Base-by-base conservation (phyloP, 192 early-diverging fungal genomes). In the Gamsiella multidivaricata region DNA sequence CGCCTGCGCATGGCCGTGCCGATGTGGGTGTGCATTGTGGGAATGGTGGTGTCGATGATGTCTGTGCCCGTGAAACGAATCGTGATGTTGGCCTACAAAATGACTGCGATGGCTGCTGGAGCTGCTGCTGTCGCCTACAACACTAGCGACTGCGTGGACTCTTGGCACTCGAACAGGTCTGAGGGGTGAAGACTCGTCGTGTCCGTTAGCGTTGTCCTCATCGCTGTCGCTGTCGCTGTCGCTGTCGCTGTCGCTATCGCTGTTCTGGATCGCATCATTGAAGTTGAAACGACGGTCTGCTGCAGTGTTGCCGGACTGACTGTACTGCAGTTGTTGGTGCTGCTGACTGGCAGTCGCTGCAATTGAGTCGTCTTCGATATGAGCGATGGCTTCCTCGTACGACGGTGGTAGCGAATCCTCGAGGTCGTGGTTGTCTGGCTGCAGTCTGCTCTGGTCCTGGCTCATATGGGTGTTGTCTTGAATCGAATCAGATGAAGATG, bases 341-440 rank as follows among this genome's bases (percentile, higher is more conserved):
- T 52, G 53, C 39, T 43, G 62, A 2, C 25, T 20, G 26, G 7
- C 20, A 14, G 46, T 14, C 0, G 32, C 15, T 5, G 45, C 2
- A 43, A 23, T 32, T 26, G 10, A 4, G 43, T 33, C 46, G 46
- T 45, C 20, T 25, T 46, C 52, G 25, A 58, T 56, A 23, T 78
- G 65, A 45, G 54, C 36, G 20, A 64, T 78, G 31, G 74, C 74
- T 45, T 78, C 74, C 50, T 78, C 74, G 41, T 78, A 78, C 3
- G 74, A 69, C 14, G 74, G 74, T 12, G 74, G 74, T 42, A 54
- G 56, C 2, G 65, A 5, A 18, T 62, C 60, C 10, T 61, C 74
- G n/a, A 49, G 41, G 34, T 46, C 49, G 12, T 57, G 3, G 46
- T 68, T 46, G 17, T 56, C 32, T 14, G 55, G 28, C n/a, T 39